A percentile compares a stretch with the other conserved stretches of the same genome.
These are phyloP conservation scores for Pythium aristosporum DNA, from an alignment of 352 stramenopile genomes.

Conservation along the genomic window DNA sequence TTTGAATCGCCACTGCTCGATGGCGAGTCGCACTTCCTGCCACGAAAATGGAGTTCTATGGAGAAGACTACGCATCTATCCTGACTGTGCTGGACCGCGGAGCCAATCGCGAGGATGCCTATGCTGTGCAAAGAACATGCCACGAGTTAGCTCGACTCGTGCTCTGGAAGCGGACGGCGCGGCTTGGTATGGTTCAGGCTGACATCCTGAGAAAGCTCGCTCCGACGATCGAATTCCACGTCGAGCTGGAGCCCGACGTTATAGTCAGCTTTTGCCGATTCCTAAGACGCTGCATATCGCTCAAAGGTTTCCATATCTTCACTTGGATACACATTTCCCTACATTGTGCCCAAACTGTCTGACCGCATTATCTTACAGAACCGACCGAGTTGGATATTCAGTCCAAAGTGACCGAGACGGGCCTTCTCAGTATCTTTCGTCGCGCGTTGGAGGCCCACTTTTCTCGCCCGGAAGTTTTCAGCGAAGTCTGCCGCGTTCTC, in stretches of 20 bases:
- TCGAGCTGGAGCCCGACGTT: slow-evolving; percentile 35
- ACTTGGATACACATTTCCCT: no score
- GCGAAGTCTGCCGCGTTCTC: slow-evolving; percentile 39
- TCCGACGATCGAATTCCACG: slow-evolving; percentile 30
- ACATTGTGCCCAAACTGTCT: no score
- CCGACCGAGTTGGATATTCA: slow-evolving; percentile 58
- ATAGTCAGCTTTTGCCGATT: slow-evolving; percentile 45
- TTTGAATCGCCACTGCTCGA: neutral
- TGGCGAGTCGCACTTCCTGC: neutral
- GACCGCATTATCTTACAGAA: slow-evolving; percentile 22
- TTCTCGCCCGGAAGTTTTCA: slow-evolving; percentile 29
- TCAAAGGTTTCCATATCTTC: slow-evolving; percentile 34
- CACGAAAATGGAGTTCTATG: slow-evolving; percentile 64
- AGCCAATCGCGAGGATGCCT: slow-evolving; percentile 34
- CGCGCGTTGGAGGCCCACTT: slow-evolving; percentile 33
- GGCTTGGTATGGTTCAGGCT: slow-evolving; percentile 36
- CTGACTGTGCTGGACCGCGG: slow-evolving; percentile 33
- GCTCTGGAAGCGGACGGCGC: slow-evolving; percentile 30
- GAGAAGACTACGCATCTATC: slow-evolving; percentile 35
- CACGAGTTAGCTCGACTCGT: slow-evolving; percentile 52
- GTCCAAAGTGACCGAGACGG: slow-evolving; percentile 45
- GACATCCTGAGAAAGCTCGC: slow-evolving; percentile 36
- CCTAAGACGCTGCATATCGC: slow-evolving; percentile 43
- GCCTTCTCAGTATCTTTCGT: slow-evolving; percentile 35
- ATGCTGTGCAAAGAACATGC: slow-evolving; percentile 50